Evolutionary conservation across 257 asterid genomes (phyloP).

Genomic region (Gentiana dahurica): DNA sequence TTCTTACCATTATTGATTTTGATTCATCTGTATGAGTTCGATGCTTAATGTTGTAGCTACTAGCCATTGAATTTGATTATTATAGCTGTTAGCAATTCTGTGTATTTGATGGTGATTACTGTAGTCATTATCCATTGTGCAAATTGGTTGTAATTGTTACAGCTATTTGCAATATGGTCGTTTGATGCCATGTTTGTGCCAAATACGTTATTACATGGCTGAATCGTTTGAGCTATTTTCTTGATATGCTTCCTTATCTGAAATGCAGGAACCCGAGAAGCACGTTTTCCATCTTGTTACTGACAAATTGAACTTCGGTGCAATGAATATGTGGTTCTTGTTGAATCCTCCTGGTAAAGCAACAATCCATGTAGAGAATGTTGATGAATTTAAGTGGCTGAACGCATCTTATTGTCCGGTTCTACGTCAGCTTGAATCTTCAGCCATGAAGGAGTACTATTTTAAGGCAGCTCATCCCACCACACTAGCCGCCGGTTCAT

Average conservation of each 20-base stretch:
- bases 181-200: too few species aligned
- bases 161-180: neutral
- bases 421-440: conserved; percentile 81
- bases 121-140: too few species aligned
- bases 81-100: too few species aligned
- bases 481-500: conserved; percentile 78
- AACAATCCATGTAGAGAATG: conserved; percentile 92
- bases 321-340: conserved; percentile 99
- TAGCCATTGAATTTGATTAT: too few species aligned
- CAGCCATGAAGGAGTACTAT: conserved; percentile 96
- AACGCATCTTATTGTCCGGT: conserved; percentile 94
- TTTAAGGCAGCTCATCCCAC: conserved; percentile 97
- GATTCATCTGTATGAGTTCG: too few species aligned
- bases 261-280: conserved; percentile 83
- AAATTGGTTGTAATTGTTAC: too few species aligned
- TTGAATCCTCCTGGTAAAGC: conserved; percentile 98
- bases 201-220: too few species aligned
- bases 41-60: too few species aligned
- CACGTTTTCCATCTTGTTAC: conserved; percentile 97
- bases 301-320: conserved; percentile 95
- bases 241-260: conserved; percentile 7
- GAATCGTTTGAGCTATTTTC: neutral
- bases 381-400: conserved; percentile 95
- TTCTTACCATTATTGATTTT: too few species aligned
- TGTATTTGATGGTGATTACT: too few species aligned